phyloP scores from a whole-genome alignment of 805 yeast genomes.

The Jamesozyma jinghongensis region DNA sequence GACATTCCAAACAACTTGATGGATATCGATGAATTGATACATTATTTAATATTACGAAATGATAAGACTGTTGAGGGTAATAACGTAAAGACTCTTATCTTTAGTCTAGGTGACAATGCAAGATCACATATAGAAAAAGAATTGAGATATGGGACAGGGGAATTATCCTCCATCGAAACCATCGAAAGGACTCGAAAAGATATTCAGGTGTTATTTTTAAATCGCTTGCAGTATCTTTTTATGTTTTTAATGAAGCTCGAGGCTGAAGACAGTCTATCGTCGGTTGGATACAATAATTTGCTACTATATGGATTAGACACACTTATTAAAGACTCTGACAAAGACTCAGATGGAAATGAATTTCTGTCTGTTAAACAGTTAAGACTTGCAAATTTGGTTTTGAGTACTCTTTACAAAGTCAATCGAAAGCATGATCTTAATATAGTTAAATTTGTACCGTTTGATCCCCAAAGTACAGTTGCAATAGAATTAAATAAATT shows the following conservation, averaged over 20 bases:
- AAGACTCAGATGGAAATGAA: background rate
- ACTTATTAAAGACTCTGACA: constrained; percentile 4
- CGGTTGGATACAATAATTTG: constrained; percentile 14
- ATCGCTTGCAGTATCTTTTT: constrained; percentile 25
- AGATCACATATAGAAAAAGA: constrained; percentile 18
- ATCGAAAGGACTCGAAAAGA: constrained; percentile 9
- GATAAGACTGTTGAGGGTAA: background rate
- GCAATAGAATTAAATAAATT: constrained; percentile 7
- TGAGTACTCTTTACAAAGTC: constrained; percentile 17
- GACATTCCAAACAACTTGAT: background rate
- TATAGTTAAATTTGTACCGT: constrained; percentile 8
- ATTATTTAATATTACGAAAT: constrained; percentile 4
- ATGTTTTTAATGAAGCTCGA: constrained; percentile 29
- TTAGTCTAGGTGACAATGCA: constrained; percentile 22
- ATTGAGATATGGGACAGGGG: constrained; percentile 8
- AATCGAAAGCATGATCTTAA: constrained; percentile 13
- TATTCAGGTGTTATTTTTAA: constrained; percentile 23
- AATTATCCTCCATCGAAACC: constrained; percentile 13
- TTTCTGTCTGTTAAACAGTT: constrained; percentile 5
- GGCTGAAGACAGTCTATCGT: constrained; percentile 11
- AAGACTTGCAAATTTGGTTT: constrained; percentile 17
- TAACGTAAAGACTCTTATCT: constrained; percentile 13
- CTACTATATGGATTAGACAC: constrained; percentile 25
- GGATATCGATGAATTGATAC: constrained; percentile 5
- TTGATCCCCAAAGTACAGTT: constrained; percentile 3